Evolutionary conservation across 768 basidiomycete species (phyloP).

Genomic region (Candolleomyces efflorescens): DNA sequence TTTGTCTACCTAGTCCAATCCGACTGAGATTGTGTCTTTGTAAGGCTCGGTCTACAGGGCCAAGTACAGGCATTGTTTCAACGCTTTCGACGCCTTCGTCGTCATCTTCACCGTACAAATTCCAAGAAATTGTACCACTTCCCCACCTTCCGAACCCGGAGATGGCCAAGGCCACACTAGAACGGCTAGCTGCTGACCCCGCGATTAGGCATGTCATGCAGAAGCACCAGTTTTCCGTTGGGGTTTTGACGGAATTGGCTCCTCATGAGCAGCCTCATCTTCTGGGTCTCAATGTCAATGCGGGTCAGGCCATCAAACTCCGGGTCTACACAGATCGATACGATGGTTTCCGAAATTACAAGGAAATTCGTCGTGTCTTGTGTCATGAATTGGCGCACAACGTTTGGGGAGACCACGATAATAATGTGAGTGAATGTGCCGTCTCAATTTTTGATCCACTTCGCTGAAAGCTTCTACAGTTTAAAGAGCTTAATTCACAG

Average conservation of each 20-base stretch:
- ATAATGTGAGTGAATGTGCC: conserved; percentile 49
- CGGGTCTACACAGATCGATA: conserved; percentile 66
- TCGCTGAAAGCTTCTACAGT: conserved; percentile 35
- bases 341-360: conserved; percentile 68
- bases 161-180: conserved; percentile 50
- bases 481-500: conserved; percentile 71
- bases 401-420: conserved; percentile 66
- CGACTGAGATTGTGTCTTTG: neutral
- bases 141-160: conserved; percentile 60
- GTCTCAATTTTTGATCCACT: neutral
- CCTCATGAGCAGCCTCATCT: conserved; percentile 71
- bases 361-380: conserved; percentile 59
- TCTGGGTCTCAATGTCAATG: conserved; percentile 64
- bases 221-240: conserved; percentile 63
- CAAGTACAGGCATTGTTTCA: conserved; percentile 16
- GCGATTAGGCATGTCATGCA: conserved; percentile 71
- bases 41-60: conserved; percentile 55
- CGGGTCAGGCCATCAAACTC: conserved; percentile 60
- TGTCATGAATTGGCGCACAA: conserved; percentile 81
- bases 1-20: neutral
- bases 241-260: conserved; percentile 70
- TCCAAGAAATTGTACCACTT: conserved; percentile 62
- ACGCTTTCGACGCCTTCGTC: conserved; percentile 21
- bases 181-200: conserved; percentile 61
- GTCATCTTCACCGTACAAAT: conserved; percentile 46